phyloP scores from a whole-genome alignment of 148 eudicot species.

The Diospyros kaki region DNA sequence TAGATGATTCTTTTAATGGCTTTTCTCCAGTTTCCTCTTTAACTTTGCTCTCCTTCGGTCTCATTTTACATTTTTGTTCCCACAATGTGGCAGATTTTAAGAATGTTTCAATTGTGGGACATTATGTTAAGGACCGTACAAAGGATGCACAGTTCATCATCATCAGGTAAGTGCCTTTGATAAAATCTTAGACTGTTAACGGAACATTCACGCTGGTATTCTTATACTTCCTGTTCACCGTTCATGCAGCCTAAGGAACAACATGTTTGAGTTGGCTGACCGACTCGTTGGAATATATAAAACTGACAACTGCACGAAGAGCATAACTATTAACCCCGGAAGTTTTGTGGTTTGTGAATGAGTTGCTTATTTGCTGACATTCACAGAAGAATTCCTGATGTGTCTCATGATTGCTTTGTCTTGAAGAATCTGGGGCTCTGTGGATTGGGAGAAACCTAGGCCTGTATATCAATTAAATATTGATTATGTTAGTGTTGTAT shows the following conservation, averaged over 20 bases:
- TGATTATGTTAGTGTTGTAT: not conserved
- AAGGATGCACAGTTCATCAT: conserved; percentile 94
- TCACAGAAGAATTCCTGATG: not conserved
- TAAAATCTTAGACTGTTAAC: not conserved
- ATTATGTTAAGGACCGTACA: conserved; percentile 93
- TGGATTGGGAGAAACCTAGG: not conserved
- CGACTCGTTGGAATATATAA: conserved; percentile 97
- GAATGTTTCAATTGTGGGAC: conserved; percentile 97
- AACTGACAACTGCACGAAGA: conserved; percentile 97
- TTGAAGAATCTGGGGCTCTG: not conserved
- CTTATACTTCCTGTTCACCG: not conserved
- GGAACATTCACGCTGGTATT: not conserved
- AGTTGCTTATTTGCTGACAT: conserved; percentile 32
- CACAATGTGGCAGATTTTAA: conserved; percentile 60
- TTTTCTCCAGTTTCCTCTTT: not conserved
- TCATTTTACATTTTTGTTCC: not conserved
- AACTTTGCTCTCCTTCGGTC: not conserved
- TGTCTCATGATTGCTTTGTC: conserved; percentile 4
- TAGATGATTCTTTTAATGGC: not conserved
- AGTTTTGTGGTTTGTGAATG: conserved; percentile 72
- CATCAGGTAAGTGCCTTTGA: conserved; percentile 78
- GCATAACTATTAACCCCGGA: conserved; percentile 88
- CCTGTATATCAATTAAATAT: not conserved
- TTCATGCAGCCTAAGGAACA: conserved; percentile 85
- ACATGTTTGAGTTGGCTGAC: conserved; percentile 98